Conservation (phyloP, 129 eudicot genomes). For the Lactuca saligna region DNA sequence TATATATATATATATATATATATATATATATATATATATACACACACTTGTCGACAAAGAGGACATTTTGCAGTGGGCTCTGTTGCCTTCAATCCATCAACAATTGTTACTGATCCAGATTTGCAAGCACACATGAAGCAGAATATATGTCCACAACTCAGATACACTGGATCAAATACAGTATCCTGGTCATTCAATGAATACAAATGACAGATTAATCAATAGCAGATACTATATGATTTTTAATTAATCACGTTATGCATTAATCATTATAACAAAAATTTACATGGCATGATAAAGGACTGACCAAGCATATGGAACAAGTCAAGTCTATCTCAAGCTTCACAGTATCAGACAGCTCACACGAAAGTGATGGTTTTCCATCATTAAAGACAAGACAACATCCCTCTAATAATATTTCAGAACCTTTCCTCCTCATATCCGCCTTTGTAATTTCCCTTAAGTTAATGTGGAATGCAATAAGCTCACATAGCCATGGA, state of each 20-base stretch:
- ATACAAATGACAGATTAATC: too few species aligned
- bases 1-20: too few species aligned
- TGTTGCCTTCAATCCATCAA: conserved; percentile 80
- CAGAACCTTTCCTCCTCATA: conserved; percentile 33
- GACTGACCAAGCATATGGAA: conserved; percentile 91
- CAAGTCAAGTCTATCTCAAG: conserved; percentile 90
- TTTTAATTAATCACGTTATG: too few species aligned
- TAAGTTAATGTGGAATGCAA: conserved; percentile 89
- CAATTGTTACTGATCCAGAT: conserved; percentile 84
- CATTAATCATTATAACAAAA: not conserved
- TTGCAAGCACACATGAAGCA: conserved; percentile 95
- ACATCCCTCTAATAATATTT: conserved; percentile 60
- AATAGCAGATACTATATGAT: too few species aligned
- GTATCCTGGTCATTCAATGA: conserved; percentile 58
- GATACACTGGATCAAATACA: conserved; percentile 85
- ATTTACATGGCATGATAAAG: not conserved
- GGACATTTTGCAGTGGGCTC: conserved; percentile 75
- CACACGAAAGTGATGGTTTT: conserved; percentile 77
- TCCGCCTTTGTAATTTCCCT: conserved; percentile 48
- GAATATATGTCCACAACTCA: conserved; percentile 88
- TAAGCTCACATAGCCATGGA: conserved; percentile 97
- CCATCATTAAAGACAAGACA: conserved; percentile 61
- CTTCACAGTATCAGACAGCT: conserved; percentile 84
- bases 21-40: too few species aligned
- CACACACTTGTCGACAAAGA: conserved; percentile 80